Evolutionary conservation across 768 basidiomycete species (phyloP).

Genomic region (Rhodosporidiobolus sp.): DNA sequence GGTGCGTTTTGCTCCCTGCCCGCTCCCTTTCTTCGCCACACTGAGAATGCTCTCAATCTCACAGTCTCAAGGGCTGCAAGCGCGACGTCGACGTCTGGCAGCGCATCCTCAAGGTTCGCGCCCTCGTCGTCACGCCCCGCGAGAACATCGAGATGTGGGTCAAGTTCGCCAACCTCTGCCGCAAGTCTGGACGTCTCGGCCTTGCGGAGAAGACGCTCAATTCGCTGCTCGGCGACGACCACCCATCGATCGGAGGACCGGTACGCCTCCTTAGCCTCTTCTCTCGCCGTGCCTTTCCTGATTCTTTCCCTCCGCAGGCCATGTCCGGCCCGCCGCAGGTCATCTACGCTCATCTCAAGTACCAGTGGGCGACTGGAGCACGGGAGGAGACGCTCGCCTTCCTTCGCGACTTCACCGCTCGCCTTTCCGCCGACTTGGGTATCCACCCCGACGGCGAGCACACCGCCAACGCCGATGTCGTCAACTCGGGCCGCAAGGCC

Average conservation of each 20-base stretch:
- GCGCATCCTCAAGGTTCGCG: constrained; percentile 89
- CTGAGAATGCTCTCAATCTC: not conserved
- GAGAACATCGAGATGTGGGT: constrained; percentile 98
- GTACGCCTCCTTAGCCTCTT: constrained; percentile 12
- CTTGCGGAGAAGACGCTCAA: constrained; percentile 96
- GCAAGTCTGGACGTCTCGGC: constrained; percentile 89
- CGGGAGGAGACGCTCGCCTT: constrained; percentile 75
- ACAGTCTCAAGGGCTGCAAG: constrained; percentile 87
- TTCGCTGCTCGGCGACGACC: constrained; percentile 73
- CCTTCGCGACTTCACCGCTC: constrained; percentile 76
- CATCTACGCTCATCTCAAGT: constrained; percentile 92
- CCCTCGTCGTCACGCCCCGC: constrained; percentile 84
- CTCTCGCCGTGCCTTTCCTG: not conserved
- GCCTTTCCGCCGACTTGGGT: constrained; percentile 70
- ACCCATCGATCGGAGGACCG: constrained; percentile 30
- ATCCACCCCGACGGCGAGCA: constrained; percentile 54
- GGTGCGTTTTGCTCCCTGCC: constrained; percentile 60
- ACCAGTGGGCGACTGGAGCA: constrained; percentile 85
- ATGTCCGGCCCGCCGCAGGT: constrained; percentile 86
- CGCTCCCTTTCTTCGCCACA: not conserved
- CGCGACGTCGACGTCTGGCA: constrained; percentile 99
- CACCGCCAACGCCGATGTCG: constrained; percentile 43
- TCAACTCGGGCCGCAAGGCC: constrained; percentile 52
- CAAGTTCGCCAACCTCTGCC: constrained; percentile 95
- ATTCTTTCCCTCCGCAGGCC: constrained; percentile 9